phyloP scores from a whole-genome alignment of 2,329 filamentous ascomycete species.

The Fusarium sterilihyphosum region DNA sequence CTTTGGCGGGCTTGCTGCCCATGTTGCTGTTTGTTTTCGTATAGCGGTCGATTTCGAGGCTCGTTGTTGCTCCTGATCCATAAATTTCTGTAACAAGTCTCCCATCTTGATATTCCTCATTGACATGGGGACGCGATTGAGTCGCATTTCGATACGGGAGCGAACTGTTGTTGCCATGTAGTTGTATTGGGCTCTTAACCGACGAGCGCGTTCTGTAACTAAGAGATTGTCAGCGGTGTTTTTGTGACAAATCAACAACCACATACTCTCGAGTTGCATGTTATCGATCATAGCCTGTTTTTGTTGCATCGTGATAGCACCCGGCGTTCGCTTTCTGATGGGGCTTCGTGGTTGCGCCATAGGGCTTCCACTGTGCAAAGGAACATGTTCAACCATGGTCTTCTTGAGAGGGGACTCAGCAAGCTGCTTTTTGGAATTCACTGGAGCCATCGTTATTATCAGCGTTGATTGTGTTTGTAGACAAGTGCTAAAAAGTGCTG shows the following conservation, averaged over 20 bases:
- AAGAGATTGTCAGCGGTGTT: slow-evolving; percentile 30
- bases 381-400: slow-evolving; percentile 38
- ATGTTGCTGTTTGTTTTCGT: slow-evolving; percentile 60
- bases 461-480: slow-evolving; percentile 25
- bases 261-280: slow-evolving; percentile 84
- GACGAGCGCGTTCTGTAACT: slow-evolving; percentile 90
- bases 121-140: slow-evolving; percentile 88
- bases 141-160: slow-evolving; percentile 88
- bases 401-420: slow-evolving; percentile 26
- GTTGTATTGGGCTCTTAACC: slow-evolving; percentile 87
- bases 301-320: slow-evolving; percentile 73
- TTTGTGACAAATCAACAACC: slow-evolving; percentile 7
- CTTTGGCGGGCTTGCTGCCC: slow-evolving; percentile 50
- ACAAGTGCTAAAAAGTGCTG: slow-evolving; percentile 9
- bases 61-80: slow-evolving; percentile 57
- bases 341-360: slow-evolving; percentile 64
- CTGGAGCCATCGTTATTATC: slow-evolving; percentile 56
- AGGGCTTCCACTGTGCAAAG: slow-evolving; percentile 43
- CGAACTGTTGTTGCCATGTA: slow-evolving; percentile 87
- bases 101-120: slow-evolving; percentile 84
- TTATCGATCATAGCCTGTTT: slow-evolving; percentile 92
- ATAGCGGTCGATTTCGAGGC: slow-evolving; percentile 58
- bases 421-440: slow-evolving; percentile 50
- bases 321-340: slow-evolving; percentile 65
- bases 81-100: slow-evolving; percentile 71